A percentile compares a stretch with the other conserved stretches of the same genome.
Conservation (phyloP, 164 flowering plant species). For the Malania oleifera region DNA sequence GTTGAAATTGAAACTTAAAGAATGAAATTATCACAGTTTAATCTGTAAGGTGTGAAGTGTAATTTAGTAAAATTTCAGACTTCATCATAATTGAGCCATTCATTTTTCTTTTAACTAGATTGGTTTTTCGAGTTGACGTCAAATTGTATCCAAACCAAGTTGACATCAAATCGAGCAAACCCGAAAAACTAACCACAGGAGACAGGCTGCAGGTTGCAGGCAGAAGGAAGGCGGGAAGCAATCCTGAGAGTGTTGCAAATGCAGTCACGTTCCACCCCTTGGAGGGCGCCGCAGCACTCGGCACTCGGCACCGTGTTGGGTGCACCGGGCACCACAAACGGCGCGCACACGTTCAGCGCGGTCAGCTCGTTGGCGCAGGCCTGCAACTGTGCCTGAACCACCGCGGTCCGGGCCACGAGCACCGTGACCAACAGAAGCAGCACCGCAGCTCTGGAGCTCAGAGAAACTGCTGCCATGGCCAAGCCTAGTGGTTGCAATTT, state of each 20-base stretch:
- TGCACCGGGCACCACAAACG: conserved; percentile 45
- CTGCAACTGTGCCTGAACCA: conserved; percentile 12
- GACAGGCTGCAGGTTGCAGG: conserved; percentile 48
- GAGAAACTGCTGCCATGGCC: conserved; percentile 17
- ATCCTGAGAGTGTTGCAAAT: conserved; percentile 56
- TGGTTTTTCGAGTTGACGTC: no score
- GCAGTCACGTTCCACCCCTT: conserved; percentile 34
- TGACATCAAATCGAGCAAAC: no score
- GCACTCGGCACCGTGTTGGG: conserved; percentile 21
- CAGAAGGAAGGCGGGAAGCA: conserved; percentile 45
- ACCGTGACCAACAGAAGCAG: conserved; percentile 17
- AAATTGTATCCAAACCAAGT: no score
- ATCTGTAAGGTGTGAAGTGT: no score
- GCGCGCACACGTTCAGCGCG: conserved; percentile 43
- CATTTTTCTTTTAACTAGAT: no score
- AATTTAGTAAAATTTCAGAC: no score
- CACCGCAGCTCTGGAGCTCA: conserved; percentile 8
- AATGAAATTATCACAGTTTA: no score
- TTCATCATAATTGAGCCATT: no score
- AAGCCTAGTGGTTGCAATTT: no score
- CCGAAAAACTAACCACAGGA: conserved; percentile 26
- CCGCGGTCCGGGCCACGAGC: conserved; percentile 4
- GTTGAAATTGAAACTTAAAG: no score
- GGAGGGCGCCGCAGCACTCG: conserved; percentile 53
- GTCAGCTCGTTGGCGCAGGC: conserved; percentile 32